Conservation (phyloP, 1,139 yeast genomes). For the Saccharomyces hybrid region DNA sequence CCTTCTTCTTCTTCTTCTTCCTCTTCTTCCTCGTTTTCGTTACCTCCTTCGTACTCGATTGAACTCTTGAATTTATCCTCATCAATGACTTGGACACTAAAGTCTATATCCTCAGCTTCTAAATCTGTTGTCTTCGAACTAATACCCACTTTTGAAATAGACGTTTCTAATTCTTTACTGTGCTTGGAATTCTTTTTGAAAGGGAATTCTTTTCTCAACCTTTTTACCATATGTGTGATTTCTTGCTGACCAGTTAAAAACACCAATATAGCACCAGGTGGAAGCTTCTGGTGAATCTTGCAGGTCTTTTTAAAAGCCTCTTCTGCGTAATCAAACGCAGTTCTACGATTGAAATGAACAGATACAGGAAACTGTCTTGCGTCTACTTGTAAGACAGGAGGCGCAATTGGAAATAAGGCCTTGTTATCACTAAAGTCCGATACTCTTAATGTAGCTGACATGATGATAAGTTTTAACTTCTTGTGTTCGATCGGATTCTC, state of each 20-base stretch:
- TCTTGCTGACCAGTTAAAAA: constrained; percentile 94
- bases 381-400: constrained; percentile 85
- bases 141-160: constrained; percentile 38
- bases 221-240: constrained; percentile 67
- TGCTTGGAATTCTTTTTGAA: constrained; percentile 33
- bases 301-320: constrained; percentile 81
- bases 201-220: constrained; percentile 63
- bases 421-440: constrained; percentile 83
- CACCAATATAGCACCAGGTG: constrained; percentile 89
- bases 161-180: constrained; percentile 32
- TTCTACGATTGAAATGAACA: constrained; percentile 77
- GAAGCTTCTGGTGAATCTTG: constrained; percentile 77
- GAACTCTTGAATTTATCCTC: constrained; percentile 25
- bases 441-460: constrained; percentile 96
- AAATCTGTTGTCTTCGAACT: constrained; percentile 55
- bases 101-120: constrained; percentile 86
- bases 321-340: constrained; percentile 70
- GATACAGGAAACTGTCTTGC: constrained; percentile 95
- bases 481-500: constrained; percentile 43
- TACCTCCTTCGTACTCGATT: constrained; percentile 21
- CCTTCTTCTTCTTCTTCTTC: constrained; percentile 79
- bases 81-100: constrained; percentile 48
- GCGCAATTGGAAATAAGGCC: constrained; percentile 62
- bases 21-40: constrained; percentile 35
- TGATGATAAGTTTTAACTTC: constrained; percentile 62